A percentile compares a stretch with the other conserved stretches of the same genome.
These are phyloP conservation scores for Magnaporthiopsis rhizophila DNA, from an alignment of 2,329 filamentous ascomycete species.

Conservation along the genomic window DNA sequence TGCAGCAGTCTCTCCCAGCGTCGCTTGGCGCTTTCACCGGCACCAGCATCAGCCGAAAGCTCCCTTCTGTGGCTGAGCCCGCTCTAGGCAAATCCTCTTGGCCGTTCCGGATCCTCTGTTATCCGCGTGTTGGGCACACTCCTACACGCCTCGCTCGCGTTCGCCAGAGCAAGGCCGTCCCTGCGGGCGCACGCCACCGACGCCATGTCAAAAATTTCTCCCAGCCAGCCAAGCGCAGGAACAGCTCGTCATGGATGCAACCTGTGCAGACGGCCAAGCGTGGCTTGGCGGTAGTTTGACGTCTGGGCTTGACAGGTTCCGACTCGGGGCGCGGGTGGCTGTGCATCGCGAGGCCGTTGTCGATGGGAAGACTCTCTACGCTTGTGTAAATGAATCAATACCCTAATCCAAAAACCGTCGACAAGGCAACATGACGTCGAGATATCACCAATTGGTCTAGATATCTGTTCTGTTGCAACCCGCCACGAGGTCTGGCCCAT, in stretches of 20 bases:
- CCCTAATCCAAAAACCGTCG: neutral
- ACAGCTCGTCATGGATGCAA: neutral
- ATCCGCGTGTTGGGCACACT: neutral
- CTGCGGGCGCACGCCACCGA: neutral
- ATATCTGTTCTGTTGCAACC: too few species aligned
- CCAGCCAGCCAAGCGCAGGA: too few species aligned
- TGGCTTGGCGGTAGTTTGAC: neutral
- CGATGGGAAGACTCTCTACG: neutral
- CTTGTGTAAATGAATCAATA: neutral
- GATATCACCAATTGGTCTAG: neutral
- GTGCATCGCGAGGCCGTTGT: neutral
- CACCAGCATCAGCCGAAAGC: neutral
- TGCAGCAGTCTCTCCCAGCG: neutral
- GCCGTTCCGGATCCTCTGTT: neutral
- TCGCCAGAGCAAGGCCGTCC: neutral
- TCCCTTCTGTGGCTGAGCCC: neutral
- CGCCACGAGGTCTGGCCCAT: too few species aligned
- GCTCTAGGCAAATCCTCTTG: neutral
- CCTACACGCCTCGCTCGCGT: neutral
- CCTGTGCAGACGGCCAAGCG: neutral
- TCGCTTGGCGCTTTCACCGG: too few species aligned
- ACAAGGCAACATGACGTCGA: neutral
- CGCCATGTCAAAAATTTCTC: neutral
- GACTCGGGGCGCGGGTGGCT: neutral
- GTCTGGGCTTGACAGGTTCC: neutral